Percentiles rank a stretch among this genome's conserved stretches.
Conservation (phyloP, 768 basidiomycete species). For the Boletus vinaceobasis region DNA sequence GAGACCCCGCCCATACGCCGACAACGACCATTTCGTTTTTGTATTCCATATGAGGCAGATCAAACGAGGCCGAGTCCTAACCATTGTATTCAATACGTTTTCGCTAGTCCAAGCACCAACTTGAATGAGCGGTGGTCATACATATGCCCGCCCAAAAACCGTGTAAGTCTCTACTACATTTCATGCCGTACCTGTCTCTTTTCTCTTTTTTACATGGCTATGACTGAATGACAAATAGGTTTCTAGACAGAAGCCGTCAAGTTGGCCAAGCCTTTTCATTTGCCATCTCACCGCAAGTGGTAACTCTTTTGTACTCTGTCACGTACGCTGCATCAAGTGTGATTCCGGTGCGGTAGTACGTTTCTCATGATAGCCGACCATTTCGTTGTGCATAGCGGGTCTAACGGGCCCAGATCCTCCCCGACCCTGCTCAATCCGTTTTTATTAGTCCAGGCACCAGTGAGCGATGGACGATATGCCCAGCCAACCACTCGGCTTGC, state of each 20-base stretch:
- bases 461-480: not conserved
- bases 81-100: too few relatives aligned
- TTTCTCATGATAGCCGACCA: too few relatives aligned
- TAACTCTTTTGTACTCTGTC: not conserved
- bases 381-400: too few relatives aligned
- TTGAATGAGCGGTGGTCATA: too few relatives aligned
- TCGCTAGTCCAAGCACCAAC: not conserved
- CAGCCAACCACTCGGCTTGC: not conserved
- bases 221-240: too few relatives aligned
- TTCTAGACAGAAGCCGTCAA: not conserved
- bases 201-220: too few relatives aligned
- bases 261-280: too few relatives aligned
- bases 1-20: too few relatives aligned
- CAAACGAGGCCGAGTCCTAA: too few relatives aligned
- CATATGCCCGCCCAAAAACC: too few relatives aligned
- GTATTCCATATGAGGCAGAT: not conserved
- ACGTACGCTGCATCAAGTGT: not conserved
- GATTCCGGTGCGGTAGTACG: not conserved
- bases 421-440: not conserved
- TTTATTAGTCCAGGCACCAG: too few relatives aligned
- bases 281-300: not conserved
- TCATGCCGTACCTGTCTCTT: not conserved
- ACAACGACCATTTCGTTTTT: not conserved
- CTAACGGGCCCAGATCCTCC: not conserved
- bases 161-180: too few relatives aligned